Evolutionary conservation across 305 asterid species (phyloP).

Genomic region (Striga hermonthica): DNA sequence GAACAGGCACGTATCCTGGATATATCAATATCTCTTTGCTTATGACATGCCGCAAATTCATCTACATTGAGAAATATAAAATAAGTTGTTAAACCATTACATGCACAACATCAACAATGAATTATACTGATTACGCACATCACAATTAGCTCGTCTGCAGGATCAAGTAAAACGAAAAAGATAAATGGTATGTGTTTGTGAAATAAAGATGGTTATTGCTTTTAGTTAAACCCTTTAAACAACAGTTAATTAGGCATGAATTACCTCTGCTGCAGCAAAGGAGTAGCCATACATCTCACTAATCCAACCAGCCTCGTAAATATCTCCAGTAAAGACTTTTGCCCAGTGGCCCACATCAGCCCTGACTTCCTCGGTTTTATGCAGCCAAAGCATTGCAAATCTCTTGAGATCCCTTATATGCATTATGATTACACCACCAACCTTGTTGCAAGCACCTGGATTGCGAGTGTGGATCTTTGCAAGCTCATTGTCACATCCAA

Average conservation of each 20-base stretch:
- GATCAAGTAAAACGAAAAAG: neutral
- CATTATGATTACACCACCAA: slow-evolving; percentile 95
- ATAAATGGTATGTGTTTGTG: neutral
- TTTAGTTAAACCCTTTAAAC: neutral
- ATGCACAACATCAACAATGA: neutral
- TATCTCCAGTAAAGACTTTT: slow-evolving; percentile 75
- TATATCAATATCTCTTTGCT: slow-evolving; percentile 75
- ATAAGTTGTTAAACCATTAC: neutral
- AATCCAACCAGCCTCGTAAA: slow-evolving; percentile 94
- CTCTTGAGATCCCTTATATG: slow-evolving; percentile 69
- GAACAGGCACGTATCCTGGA: slow-evolving; percentile 70
- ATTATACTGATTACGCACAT: too few relatives aligned
- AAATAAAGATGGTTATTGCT: neutral
- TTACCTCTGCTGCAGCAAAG: slow-evolving; percentile 95
- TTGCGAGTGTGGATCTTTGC: slow-evolving; percentile 82
- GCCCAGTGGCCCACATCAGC: slow-evolving; percentile 87
- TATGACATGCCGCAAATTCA: slow-evolving; percentile 70
- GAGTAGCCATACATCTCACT: slow-evolving; percentile 99
- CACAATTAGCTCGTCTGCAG: neutral
- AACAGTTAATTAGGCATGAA: neutral
- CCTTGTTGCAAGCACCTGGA: slow-evolving; percentile 87
- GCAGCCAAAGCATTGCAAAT: slow-evolving; percentile 81
- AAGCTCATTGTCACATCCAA: slow-evolving; percentile 93
- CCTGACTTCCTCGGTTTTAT: slow-evolving; percentile 91
- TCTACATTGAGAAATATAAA: slow-evolving; percentile 43